Evolutionary conservation across 2,329 filamentous ascomycete genomes (phyloP).

Genomic region (Talaromyces atroroseus): DNA sequence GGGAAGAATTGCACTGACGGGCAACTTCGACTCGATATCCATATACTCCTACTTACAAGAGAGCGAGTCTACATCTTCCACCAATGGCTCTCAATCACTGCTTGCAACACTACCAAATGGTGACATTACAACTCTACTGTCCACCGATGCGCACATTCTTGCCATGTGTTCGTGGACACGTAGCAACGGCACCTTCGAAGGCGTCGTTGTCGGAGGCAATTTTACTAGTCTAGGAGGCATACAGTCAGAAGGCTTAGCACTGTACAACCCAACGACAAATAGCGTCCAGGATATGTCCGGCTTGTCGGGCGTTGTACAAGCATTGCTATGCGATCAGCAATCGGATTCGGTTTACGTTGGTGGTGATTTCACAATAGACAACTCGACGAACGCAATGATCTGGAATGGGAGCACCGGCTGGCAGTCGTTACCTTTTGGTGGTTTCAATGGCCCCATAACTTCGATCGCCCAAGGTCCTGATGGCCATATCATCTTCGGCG

Average conservation of each 20-base stretch:
- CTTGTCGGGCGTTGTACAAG: slow-evolving; percentile 73
- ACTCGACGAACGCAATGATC: slow-evolving; percentile 84
- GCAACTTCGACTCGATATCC: slow-evolving; percentile 87
- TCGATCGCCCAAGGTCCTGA: slow-evolving; percentile 76
- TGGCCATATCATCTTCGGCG: slow-evolving; percentile 86
- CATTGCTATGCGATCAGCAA: slow-evolving; percentile 73
- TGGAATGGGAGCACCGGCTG: slow-evolving; percentile 67
- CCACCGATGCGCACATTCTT: slow-evolving; percentile 77
- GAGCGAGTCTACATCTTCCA: slow-evolving; percentile 53
- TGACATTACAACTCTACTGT: slow-evolving; percentile 66
- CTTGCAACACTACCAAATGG: slow-evolving; percentile 81
- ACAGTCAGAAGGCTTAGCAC: slow-evolving; percentile 70
- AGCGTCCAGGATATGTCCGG: slow-evolving; percentile 70
- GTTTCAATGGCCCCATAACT: slow-evolving; percentile 87
- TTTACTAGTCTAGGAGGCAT: slow-evolving; percentile 83
- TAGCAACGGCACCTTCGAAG: slow-evolving; percentile 61
- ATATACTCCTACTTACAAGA: slow-evolving; percentile 83
- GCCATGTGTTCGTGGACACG: slow-evolving; percentile 77
- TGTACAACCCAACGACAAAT: slow-evolving; percentile 70
- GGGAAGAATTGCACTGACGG: slow-evolving; percentile 77
- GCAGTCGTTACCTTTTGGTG: slow-evolving; percentile 79
- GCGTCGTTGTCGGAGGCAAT: slow-evolving; percentile 84
- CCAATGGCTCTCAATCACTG: slow-evolving; percentile 76
- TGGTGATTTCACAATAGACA: slow-evolving; percentile 71
- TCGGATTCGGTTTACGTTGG: slow-evolving; percentile 83